Evolutionary conservation across 371 early-diverging fungal genomes (phyloP).

Genomic region (Capillidium rhysosporum): DNA sequence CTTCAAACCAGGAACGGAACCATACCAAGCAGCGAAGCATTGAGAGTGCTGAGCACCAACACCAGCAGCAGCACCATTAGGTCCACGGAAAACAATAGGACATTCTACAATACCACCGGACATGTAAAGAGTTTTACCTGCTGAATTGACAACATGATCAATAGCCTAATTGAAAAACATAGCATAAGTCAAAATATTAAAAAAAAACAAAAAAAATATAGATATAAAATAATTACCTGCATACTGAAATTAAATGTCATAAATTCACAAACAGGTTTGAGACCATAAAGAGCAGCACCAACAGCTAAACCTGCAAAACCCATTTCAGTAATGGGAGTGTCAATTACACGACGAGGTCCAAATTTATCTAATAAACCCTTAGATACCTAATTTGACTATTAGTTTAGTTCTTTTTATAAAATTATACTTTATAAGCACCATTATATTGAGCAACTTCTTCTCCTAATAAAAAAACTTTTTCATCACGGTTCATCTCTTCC

Average conservation of each 20-base stretch:
- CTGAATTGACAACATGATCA: slow-evolving; percentile 99
- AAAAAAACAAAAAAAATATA: background rate
- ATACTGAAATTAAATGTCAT: slow-evolving; percentile 99
- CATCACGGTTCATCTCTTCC: slow-evolving; percentile 91
- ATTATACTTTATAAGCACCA: slow-evolving; percentile 93
- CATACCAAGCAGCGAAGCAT: slow-evolving; percentile 97
- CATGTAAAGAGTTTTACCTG: slow-evolving; percentile 98
- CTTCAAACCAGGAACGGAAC: slow-evolving; percentile 94
- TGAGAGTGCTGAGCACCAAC: slow-evolving; percentile 99
- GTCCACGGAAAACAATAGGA: slow-evolving; percentile 99
- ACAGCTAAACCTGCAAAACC: slow-evolving; percentile 98
- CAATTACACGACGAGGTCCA: slow-evolving; percentile 91
- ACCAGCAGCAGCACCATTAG: slow-evolving; percentile 97
- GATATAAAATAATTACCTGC: slow-evolving; percentile 46
- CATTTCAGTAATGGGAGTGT: slow-evolving; percentile 99
- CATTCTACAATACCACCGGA: slow-evolving; percentile 77
- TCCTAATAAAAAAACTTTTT: slow-evolving; percentile 86
- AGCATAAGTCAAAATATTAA: background rate
- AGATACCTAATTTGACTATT: slow-evolving; percentile 46
- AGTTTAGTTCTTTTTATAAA: background rate
- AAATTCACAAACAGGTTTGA: slow-evolving; percentile 98
- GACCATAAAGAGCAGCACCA: slow-evolving; percentile 88
- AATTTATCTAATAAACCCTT: slow-evolving; percentile 96
- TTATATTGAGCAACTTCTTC: slow-evolving; percentile 98
- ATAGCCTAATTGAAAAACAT: slow-evolving; percentile 50